Percentiles rank a stretch among this genome's conserved stretches.
phyloP scores from a whole-genome alignment of 208 protist genomes.

The Angomonas deanei region DNA sequence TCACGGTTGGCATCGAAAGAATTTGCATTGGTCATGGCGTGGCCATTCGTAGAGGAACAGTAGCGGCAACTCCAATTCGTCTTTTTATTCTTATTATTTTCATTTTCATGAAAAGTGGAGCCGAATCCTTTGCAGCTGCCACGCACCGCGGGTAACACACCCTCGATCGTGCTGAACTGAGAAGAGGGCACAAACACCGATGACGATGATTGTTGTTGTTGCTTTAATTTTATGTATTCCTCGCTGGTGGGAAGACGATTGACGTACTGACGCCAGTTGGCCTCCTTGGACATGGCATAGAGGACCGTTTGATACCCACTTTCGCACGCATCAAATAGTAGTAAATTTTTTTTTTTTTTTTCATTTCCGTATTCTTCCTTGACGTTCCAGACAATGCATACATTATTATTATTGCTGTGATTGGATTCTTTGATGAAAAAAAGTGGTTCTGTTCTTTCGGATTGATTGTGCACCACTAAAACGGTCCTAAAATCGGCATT shows the following conservation, averaged over 20 bases:
- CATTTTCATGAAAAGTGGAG: too few relatives aligned
- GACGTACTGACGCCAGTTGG: constrained; percentile 33
- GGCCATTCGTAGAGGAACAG: constrained; percentile 59
- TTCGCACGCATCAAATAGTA: constrained; percentile 68
- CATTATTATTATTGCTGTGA: constrained; percentile 2
- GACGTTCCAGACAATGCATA: constrained; percentile 54
- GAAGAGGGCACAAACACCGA: constrained; percentile 12
- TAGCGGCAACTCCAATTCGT: constrained; percentile 38
- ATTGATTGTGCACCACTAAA: constrained; percentile 70
- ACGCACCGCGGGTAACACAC: constrained; percentile 49
- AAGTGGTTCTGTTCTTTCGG: constrained; percentile 37
- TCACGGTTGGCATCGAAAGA: constrained; percentile 7
- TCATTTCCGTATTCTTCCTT: constrained; percentile 7
- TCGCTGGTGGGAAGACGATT: constrained; percentile 18
- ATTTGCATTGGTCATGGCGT: constrained; percentile 24
- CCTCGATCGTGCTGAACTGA: constrained; percentile 42
- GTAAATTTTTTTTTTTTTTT: constrained; percentile 3
- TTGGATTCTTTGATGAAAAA: constrained; percentile 23
- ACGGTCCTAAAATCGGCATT: constrained; percentile 60
- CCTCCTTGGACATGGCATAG: constrained; percentile 51
- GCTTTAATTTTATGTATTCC: constrained; percentile 5
- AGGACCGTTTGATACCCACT: constrained; percentile 64
- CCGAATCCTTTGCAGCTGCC: constrained; percentile 74
- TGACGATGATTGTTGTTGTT: too few relatives aligned
- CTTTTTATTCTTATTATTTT: too few relatives aligned